Evolutionary conservation across 176 grass and related monocot species (phyloP), one percentile per base, ranked within the genome.

Genomic region (Microstegium vimineum): DNA sequence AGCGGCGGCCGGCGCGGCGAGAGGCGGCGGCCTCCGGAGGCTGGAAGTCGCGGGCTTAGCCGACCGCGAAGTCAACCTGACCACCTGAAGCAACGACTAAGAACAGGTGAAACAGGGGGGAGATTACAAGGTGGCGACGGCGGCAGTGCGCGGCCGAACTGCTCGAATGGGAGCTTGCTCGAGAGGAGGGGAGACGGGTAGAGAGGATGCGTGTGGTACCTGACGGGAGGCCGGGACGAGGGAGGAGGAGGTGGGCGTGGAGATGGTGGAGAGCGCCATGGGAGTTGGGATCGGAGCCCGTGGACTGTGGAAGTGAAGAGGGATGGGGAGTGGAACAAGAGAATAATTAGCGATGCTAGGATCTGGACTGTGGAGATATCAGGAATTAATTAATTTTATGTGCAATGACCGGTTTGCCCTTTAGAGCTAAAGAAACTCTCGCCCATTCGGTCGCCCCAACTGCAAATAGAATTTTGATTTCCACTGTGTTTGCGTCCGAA

Each of bases 201-300:
- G 41, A 83, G 64, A 18, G 35, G 25, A n/a, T n/a, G n/a, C n/a
- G 36, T 28, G 56, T 47, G 1, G 26, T 28, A 92, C 90, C 87
- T 89, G 83, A 66, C 36, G 23, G 60, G 90, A 83, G 40, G 42
- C 5, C 3, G 57, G 71, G 20, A 77, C 5, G 81, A 83, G 71
- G 47, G 75, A 49, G 71, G 83, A 83, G 57, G 80, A 66, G 36
- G 87, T 51, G 66, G 80, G 23, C 3, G 82, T 35, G 61, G 82
- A 91, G 66, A 92, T 40, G 22, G 87, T 40, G 22, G 87, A 84
- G 80, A 92, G 80, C 45, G 90, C 79, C 87, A 92, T 92, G 79
- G 86, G 51, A 87, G 85, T 17, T 80, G 35, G 52, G 75, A 90
- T 90, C 85, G 69, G 20, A 38, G 51, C 49, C 17, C 47, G 56